phyloP scores from a whole-genome alignment of 768 basidiomycete genomes.

The Psilocybe cubensis region DNA sequence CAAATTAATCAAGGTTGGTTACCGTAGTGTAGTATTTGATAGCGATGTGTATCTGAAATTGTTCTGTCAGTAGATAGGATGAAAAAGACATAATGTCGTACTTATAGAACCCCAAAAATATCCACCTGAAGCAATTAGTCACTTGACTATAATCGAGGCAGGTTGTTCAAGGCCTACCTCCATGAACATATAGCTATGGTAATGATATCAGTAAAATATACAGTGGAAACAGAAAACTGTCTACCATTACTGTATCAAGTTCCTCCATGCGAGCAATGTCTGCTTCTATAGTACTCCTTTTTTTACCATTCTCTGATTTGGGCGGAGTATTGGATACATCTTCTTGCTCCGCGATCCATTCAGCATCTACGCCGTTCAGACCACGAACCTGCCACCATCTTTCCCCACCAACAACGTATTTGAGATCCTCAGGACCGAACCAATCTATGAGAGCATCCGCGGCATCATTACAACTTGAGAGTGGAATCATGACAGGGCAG shows the following conservation, averaged over 20 bases:
- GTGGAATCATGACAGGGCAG: constrained; percentile 58
- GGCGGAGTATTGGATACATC: constrained; percentile 33
- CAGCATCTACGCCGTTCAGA: constrained; percentile 66
- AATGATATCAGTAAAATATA: neutral
- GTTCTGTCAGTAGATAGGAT: neutral
- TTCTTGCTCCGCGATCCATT: constrained; percentile 61
- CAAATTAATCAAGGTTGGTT: constrained; percentile 17
- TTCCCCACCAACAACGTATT: constrained; percentile 71
- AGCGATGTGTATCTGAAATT: constrained; percentile 56
- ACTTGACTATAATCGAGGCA: neutral
- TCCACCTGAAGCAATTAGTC: constrained; percentile 44
- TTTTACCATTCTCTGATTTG: constrained; percentile 28
- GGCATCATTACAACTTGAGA: constrained; percentile 57
- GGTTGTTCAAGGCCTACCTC: constrained; percentile 40
- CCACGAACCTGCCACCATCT: constrained; percentile 87
- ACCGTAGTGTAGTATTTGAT: constrained; percentile 63
- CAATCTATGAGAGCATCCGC: constrained; percentile 73
- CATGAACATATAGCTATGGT: constrained; percentile 65
- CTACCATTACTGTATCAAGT: constrained; percentile 59
- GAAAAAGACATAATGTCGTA: constrained; percentile 28
- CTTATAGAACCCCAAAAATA: constrained; percentile 72
- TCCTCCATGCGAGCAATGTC: constrained; percentile 54
- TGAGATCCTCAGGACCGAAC: constrained; percentile 73
- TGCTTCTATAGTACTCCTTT: constrained; percentile 36
- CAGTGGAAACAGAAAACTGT: constrained; percentile 7